phyloP scores from a whole-genome alignment of 352 stramenopile species.

The Globisporangium alternatum region DNA sequence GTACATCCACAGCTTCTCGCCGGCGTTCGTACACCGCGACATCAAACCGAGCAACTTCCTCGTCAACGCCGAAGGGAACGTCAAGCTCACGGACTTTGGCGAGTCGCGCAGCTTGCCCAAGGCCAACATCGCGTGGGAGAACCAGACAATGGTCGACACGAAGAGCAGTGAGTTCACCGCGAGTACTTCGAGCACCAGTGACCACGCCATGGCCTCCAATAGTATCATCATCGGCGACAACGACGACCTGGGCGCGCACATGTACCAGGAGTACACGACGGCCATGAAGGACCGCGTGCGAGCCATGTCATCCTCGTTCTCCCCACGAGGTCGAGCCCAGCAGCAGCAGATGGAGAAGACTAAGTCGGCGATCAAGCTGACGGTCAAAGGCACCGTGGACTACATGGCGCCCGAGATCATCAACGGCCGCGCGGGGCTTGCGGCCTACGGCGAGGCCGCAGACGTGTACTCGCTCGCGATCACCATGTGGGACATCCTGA shows the following conservation, averaged over 20 bases:
- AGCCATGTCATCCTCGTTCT: background rate
- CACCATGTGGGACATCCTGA: conserved; percentile 52
- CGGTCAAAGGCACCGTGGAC: conserved; percentile 30
- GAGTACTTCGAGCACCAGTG: background rate
- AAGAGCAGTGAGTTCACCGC: background rate
- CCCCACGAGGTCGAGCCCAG: background rate
- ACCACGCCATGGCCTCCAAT: background rate
- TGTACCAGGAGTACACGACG: conserved; percentile 15
- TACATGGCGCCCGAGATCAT: conserved; percentile 68
- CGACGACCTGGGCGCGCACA: conserved; percentile 9
- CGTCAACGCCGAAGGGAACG: conserved; percentile 37
- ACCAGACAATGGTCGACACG: background rate
- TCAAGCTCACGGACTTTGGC: conserved; percentile 54
- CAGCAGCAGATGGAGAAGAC: background rate
- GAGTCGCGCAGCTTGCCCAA: conserved; percentile 32
- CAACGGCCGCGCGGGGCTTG: conserved; percentile 21
- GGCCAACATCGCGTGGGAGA: conserved; percentile 14
- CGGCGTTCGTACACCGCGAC: conserved; percentile 71
- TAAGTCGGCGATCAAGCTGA: background rate
- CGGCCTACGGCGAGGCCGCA: conserved; percentile 35
- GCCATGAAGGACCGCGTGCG: conserved; percentile 6
- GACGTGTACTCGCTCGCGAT: conserved; percentile 55
- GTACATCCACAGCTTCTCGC: conserved; percentile 74
- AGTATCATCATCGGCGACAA: background rate
- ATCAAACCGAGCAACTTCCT: conserved; percentile 80